These are phyloP conservation scores for Trametes gibbosa DNA, from an alignment of 768 basidiomycete species.

Conservation along the genomic window DNA sequence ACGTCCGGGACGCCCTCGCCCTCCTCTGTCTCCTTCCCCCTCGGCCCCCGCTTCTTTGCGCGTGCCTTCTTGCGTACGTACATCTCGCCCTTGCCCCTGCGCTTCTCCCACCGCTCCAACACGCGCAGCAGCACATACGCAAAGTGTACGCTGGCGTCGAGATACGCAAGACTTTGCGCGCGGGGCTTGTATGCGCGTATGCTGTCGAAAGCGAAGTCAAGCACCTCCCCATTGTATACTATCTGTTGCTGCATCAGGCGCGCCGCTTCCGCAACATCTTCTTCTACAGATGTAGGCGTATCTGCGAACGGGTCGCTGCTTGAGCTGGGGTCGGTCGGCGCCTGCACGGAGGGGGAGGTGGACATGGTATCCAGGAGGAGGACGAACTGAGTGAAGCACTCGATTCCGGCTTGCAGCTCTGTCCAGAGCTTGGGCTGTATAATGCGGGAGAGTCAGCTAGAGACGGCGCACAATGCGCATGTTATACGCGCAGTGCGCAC, in stretches of 20 bases:
- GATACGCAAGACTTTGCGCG: constrained; percentile 74
- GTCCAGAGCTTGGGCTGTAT: constrained; percentile 88
- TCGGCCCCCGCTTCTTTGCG: constrained; percentile 34
- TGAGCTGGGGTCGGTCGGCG: constrained; percentile 16
- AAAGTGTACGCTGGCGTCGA: constrained; percentile 83
- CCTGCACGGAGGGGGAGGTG: constrained; percentile 36
- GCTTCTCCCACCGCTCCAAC: constrained; percentile 86
- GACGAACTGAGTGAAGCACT: constrained; percentile 90
- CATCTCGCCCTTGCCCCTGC: constrained; percentile 58
- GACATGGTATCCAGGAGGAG: constrained; percentile 87
- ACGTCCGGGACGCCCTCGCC: constrained; percentile 68
- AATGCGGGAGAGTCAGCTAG: not conserved
- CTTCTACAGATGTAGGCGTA: not conserved
- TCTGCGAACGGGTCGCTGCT: constrained; percentile 5
- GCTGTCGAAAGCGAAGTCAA: constrained; percentile 83
- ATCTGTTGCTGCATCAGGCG: constrained; percentile 83
- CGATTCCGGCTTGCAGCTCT: constrained; percentile 90
- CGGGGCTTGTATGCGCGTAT: constrained; percentile 77
- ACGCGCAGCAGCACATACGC: constrained; percentile 83
- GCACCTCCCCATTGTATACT: constrained; percentile 92
- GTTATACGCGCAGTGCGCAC: constrained; percentile 37
- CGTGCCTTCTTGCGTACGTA: constrained; percentile 68
- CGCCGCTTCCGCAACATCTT: constrained; percentile 65
- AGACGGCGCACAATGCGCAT: not conserved
- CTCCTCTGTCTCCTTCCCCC: constrained; percentile 41